Base-by-base conservation (phyloP, 2,329 filamentous ascomycete species). In the Sporothrix euskadiensis region DNA sequence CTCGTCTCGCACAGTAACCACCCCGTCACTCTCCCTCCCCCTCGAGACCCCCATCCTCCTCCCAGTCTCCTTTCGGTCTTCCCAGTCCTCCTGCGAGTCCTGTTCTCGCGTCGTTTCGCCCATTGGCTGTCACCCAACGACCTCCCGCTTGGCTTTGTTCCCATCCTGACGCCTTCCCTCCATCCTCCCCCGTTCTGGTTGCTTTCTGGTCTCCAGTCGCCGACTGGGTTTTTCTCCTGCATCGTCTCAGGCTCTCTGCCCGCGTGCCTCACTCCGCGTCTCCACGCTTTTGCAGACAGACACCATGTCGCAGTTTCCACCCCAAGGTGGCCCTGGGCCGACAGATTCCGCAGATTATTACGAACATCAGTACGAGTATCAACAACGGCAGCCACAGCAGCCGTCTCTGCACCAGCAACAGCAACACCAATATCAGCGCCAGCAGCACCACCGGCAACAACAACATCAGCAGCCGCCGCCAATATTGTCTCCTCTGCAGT, bases 251-350 rank as follows among this genome's bases (percentile, higher is more conserved):
- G 71, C 44, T 41, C 26, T 63, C 41, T 75, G 35, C 68, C n/a
- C 68, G 59, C 61, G 22, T 54, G 69, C 41, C 10, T 59, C 56
- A 30, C 56, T 59, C 68, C 19, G 12, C 70, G 32, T 69, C 54
- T 56, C 72, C 76, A 74, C 78, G 81, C 81, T 83, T 66, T 83
- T 81, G 83, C 80, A 80, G 81, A 84, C 80, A 80, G 81, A 84
- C 82, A 84, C 82, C 83, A 86, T 87, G 85, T 85, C 85, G 82
- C 85, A 87, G 82, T 83, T 84, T 83, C 82, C 83, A 80, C 82
- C 82, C 81, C 84, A 83, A 80, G 81, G 80, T 80, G 74, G 82
- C 79, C 81, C 84, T 79, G 74, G 59, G n/a, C 80, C 79, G 79
- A 76, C 69, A 44, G 74, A 72, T 52, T 66, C 74, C 68, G 39